Percentiles rank a stretch among this genome's conserved stretches.
phyloP scores from a whole-genome alignment of 257 asterid species.

The Craterostigma plantagineum region DNA sequence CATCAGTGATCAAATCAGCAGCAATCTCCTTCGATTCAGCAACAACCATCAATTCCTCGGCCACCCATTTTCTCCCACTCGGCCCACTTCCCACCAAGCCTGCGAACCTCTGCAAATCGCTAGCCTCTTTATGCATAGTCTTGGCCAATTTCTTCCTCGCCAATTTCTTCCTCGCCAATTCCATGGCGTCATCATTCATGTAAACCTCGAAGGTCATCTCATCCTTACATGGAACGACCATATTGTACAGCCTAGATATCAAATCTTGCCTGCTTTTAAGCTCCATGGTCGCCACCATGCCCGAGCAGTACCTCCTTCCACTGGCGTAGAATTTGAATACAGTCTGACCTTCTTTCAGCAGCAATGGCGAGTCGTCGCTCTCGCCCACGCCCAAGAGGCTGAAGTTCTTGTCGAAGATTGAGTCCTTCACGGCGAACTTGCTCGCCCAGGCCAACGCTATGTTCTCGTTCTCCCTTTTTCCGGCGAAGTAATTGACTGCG shows the following conservation, averaged over 20 bases:
- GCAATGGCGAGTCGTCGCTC: not conserved
- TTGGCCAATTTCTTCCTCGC: slow-evolving; percentile 6
- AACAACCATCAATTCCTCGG: slow-evolving; percentile 2
- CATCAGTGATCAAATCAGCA: slow-evolving; percentile 2
- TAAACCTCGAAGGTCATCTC: slow-evolving; percentile 5
- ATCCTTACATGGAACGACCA: slow-evolving; percentile 3
- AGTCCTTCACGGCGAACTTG: slow-evolving; percentile 4
- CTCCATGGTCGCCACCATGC: slow-evolving; percentile 6
- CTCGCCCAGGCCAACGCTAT: slow-evolving; percentile 4
- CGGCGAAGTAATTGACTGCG: slow-evolving; percentile 3
- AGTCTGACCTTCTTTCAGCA: slow-evolving; percentile 2
- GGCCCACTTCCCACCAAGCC: not conserved
- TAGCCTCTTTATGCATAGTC: slow-evolving; percentile 2
- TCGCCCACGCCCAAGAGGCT: slow-evolving; percentile 3
- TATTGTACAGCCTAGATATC: slow-evolving; percentile 3
- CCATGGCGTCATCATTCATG: slow-evolving; percentile 7
- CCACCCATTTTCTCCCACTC: slow-evolving; percentile 5
- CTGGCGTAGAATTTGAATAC: slow-evolving; percentile 2
- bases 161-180: slow-evolving; percentile 2
- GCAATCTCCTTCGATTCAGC: slow-evolving; percentile 6
- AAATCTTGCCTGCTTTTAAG: slow-evolving; percentile 5
- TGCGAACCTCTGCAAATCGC: slow-evolving; percentile 4
- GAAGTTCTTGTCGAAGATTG: slow-evolving; percentile 5
- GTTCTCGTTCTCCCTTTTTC: slow-evolving; percentile 4
- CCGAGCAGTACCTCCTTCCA: slow-evolving; percentile 5